Conservation (phyloP, 2,329 filamentous ascomycete species). For the Arthrobotrys sinensis region DNA sequence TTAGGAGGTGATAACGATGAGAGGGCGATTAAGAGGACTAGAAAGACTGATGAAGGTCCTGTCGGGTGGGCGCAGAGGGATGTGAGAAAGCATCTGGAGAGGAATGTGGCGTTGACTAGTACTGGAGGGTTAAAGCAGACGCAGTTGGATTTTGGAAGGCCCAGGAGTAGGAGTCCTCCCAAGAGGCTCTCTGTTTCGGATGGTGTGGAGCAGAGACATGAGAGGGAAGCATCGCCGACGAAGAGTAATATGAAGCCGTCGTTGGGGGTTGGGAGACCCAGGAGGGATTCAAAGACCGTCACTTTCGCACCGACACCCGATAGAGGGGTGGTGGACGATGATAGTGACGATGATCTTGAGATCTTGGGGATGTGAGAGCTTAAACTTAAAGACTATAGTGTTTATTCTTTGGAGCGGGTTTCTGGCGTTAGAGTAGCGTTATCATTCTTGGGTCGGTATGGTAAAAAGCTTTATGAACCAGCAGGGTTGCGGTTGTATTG, state of each 20-base stretch:
- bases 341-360: conserved; percentile 58
- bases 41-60: conserved; percentile 24
- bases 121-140: conserved; percentile 49
- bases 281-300: conserved; percentile 48
- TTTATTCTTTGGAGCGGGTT: conserved; percentile 21
- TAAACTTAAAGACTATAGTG: background rate
- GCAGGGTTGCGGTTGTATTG: conserved; percentile 23
- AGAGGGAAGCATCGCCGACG: conserved; percentile 44
- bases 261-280: background rate
- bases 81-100: conserved; percentile 51
- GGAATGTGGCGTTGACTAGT: conserved; percentile 46
- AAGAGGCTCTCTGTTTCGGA: conserved; percentile 26
- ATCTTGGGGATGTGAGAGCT: conserved; percentile 48
- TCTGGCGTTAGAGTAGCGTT: background rate
- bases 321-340: conserved; percentile 25
- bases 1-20: conserved; percentile 4
- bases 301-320: conserved; percentile 51
- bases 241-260: conserved; percentile 45
- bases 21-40: conserved; percentile 45
- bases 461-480: conserved; percentile 15
- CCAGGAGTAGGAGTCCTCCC: conserved; percentile 49
- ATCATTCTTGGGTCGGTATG: background rate
- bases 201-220: background rate
- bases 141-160: conserved; percentile 38
- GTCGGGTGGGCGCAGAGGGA: conserved; percentile 55